Conservation (phyloP, 2,329 filamentous ascomycete species). For the Aspergillus luchuensis region DNA sequence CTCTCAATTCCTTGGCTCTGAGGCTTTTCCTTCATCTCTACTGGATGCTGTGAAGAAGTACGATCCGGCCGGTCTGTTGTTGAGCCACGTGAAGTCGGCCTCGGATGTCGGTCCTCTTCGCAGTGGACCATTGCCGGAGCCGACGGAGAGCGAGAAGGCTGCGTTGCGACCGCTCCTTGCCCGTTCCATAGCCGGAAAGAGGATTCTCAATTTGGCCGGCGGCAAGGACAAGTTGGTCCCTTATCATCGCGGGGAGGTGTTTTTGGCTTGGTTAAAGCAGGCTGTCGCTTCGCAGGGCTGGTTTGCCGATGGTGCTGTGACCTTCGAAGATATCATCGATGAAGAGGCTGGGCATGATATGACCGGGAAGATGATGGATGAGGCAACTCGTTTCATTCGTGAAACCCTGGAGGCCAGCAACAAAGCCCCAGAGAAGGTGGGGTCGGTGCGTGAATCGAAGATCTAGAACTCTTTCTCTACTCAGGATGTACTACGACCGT, state of each 20-base stretch:
- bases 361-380: constrained; percentile 57
- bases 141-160: constrained; percentile 47
- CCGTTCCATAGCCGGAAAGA: constrained; percentile 52
- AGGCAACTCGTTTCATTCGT: constrained; percentile 57
- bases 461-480: constrained; percentile 25
- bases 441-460: constrained; percentile 40
- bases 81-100: constrained; percentile 51
- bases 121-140: constrained; percentile 36
- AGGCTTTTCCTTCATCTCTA: constrained; percentile 73
- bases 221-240: constrained; percentile 63
- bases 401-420: constrained; percentile 39
- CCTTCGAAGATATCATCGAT: constrained; percentile 60
- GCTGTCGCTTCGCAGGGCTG: constrained; percentile 44
- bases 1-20: constrained; percentile 70
- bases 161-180: constrained; percentile 47
- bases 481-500: not conserved
- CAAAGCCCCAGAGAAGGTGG: constrained; percentile 24
- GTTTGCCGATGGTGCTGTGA: constrained; percentile 54
- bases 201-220: constrained; percentile 56
- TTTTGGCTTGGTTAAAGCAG: constrained; percentile 59
- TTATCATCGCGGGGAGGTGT: constrained; percentile 58
- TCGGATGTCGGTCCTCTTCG: constrained; percentile 29
- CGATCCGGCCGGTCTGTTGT: constrained; percentile 76
- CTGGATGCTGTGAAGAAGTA: constrained; percentile 62
- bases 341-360: constrained; percentile 62